Base-by-base conservation (phyloP, 345 rosid genomes). In the Hibiscus mutabilis region DNA sequence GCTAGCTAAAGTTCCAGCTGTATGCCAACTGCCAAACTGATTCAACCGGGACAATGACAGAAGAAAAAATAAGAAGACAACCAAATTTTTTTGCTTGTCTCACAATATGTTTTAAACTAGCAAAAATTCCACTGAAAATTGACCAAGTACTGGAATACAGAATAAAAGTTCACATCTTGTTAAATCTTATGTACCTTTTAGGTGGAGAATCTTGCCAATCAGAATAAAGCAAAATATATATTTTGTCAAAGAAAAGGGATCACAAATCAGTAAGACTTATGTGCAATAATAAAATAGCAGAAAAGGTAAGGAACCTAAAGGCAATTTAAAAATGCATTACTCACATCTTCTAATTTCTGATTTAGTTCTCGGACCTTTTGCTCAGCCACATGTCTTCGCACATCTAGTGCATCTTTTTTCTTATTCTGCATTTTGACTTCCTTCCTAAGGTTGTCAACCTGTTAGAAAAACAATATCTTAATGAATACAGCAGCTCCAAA, bases 401-500 rank as follows among this genome's bases (percentile, higher is more conserved):
- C 51, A 73, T 82, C 84, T 21, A 79, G 18, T 25, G 80, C 66
- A 14, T 74, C 71, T 62, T 81, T 80, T 71, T 73, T 75, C 74
- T 73, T 69, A 24, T 73, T 77, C 47, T 82, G 88, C 18, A 68
- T 5, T 56, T 82, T 80, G 58, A 73, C 70, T 70, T 84, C 81
- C 44, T 59, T 72, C 58, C 71, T 77, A 7, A 85, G 66, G 66
- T 69, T 47, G 68, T 55, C 44, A 65, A 80, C 69, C 88, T 81
- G 67, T 16, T 24, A 73, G n/a, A 62, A 13, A 16, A 62, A 47
- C 25, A n/a, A 59, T 37, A 16, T 29, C 46, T 47, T 37, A 51
- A 51, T 60, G 42, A 10, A 60, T 58, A 24, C 13, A 49, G 56
- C 60, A 42, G 67, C n/a, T 59, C 8, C 15, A 60, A 68, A 25